A percentile compares a stretch with the other conserved stretches of the same genome.
Evolutionary conservation across 1,139 yeast species (phyloP).

Genomic region (Suhomyces yuchorum): DNA sequence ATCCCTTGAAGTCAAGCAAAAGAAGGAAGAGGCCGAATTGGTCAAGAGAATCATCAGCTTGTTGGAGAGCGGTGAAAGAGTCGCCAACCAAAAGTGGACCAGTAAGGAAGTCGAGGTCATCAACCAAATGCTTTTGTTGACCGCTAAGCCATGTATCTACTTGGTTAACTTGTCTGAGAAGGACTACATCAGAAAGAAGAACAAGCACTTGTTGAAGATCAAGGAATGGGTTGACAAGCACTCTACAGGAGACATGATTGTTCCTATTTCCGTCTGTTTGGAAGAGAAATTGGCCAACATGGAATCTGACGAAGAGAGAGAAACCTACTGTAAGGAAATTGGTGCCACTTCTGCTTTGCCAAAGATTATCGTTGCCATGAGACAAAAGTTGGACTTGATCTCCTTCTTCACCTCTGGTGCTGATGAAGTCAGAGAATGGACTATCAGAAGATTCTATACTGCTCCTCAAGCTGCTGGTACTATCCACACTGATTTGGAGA

Average conservation of each 20-base stretch:
- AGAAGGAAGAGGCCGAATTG: slow-evolving; percentile 86
- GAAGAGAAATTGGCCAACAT: slow-evolving; percentile 92
- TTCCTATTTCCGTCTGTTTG: slow-evolving; percentile 89
- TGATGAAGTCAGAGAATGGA: slow-evolving; percentile 88
- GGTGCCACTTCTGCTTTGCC: slow-evolving; percentile 89
- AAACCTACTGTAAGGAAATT: slow-evolving; percentile 80
- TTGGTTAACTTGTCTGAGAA: slow-evolving; percentile 91
- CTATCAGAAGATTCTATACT: slow-evolving; percentile 79
- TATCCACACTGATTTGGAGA: slow-evolving; percentile 65
- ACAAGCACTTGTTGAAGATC: slow-evolving; percentile 86
- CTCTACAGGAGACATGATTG: slow-evolving; percentile 94
- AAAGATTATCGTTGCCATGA: slow-evolving; percentile 81
- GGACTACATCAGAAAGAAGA: slow-evolving; percentile 96
- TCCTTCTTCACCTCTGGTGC: slow-evolving; percentile 87
- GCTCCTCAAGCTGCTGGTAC: slow-evolving; percentile 92
- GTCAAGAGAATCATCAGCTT: slow-evolving; percentile 75
- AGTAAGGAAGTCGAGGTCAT: slow-evolving; percentile 87
- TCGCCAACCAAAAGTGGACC: slow-evolving; percentile 89
- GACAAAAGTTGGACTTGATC: slow-evolving; percentile 79
- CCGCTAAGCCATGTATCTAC: slow-evolving; percentile 96
- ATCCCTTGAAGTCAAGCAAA: slow-evolving; percentile 90
- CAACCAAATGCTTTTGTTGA: slow-evolving; percentile 82
- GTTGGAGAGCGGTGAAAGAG: slow-evolving; percentile 83
- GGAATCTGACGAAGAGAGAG: slow-evolving; percentile 91
- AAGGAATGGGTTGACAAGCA: slow-evolving; percentile 95